Base-by-base conservation (phyloP, 2,329 filamentous ascomycete genomes). In the Aulographum hederae region DNA sequence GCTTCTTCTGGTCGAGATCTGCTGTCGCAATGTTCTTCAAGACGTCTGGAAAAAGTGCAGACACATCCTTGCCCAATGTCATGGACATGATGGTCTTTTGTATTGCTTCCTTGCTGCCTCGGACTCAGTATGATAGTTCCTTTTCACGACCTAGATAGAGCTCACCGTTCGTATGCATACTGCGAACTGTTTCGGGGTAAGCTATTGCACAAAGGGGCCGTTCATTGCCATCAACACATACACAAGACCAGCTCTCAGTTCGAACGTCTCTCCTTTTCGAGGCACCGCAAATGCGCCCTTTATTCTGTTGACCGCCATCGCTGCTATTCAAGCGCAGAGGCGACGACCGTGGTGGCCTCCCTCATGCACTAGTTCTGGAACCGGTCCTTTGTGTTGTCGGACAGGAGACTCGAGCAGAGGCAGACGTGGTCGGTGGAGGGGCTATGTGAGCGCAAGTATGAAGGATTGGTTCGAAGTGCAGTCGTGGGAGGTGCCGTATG, bases 31-130 rank as follows among this genome's bases (percentile, higher is more conserved):
- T 98, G 51, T 98, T 98, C 68, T 98, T 98, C 41, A 98, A 64
- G 20, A 98, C 89, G 51, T 98, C 89, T 2, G 89, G 89, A 53
- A 98, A 98, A 40, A 98, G 63, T 34, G 85, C 80, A 33, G 89
- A 98, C 37, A 98, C 89, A 59, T 98, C 89, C 58, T 98, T 98
- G 54, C 89, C 89, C 45, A 98, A 57, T 2, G 89, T 98, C 89
- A 98, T 98, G 52, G 89, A 85, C 85, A 95, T 95, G 61, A 98
- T 98, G 41, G 89, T 98, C 67, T 93, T 95, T 54, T 98, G 89
- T 45, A 98, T 98, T 16, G 89, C 80, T 63, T 98, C 89, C 58
- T 98, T 98, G 48, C 84, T 71, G 38, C 28, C 34, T 26, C 18
- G 37, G 27, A 36, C 32, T 58, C 40, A 59, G 55, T 54, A 27